Evolutionary conservation across 768 basidiomycete genomes (phyloP).

Genomic region (Collybia mongolica): DNA sequence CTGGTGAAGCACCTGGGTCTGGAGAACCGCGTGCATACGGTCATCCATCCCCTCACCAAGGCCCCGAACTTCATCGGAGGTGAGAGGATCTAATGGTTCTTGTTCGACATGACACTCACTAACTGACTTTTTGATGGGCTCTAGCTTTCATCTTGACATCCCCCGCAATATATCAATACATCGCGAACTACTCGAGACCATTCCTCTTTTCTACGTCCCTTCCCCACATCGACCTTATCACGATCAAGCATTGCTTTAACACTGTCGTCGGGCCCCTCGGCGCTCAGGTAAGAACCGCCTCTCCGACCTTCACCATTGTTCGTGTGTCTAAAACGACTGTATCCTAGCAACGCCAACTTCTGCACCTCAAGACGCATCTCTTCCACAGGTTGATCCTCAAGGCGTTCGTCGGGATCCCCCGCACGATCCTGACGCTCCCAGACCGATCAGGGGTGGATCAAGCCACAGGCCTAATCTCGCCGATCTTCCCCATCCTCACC

Average conservation of each 20-base stretch:
- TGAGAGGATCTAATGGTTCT: slow-evolving; percentile 31
- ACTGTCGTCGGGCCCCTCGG: not conserved
- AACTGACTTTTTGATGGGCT: not conserved
- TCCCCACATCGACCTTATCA: slow-evolving; percentile 51
- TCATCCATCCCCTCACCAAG: slow-evolving; percentile 57
- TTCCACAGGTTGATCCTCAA: not conserved
- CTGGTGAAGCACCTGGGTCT: slow-evolving; percentile 38
- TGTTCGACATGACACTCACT: not conserved
- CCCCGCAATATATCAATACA: slow-evolving; percentile 52
- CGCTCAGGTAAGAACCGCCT: not conserved
- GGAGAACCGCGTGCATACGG: slow-evolving; percentile 38
- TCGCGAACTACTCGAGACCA: slow-evolving; percentile 69
- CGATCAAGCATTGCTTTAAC: slow-evolving; percentile 51
- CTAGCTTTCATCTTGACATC: slow-evolving; percentile 54
- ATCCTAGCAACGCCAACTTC: not conserved
- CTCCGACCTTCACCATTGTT: not conserved
- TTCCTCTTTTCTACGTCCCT: slow-evolving; percentile 66
- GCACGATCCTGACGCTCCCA: not conserved
- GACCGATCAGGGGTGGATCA: not conserved
- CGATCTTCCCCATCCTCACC: not conserved
- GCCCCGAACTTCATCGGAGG: slow-evolving; percentile 62
- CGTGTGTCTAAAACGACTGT: not conserved
- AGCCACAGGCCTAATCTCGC: not conserved
- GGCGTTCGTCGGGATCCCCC: not conserved
- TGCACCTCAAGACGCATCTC: not conserved